Conservation (phyloP, 768 basidiomycete species). For the Mycena sanguinolenta region DNA sequence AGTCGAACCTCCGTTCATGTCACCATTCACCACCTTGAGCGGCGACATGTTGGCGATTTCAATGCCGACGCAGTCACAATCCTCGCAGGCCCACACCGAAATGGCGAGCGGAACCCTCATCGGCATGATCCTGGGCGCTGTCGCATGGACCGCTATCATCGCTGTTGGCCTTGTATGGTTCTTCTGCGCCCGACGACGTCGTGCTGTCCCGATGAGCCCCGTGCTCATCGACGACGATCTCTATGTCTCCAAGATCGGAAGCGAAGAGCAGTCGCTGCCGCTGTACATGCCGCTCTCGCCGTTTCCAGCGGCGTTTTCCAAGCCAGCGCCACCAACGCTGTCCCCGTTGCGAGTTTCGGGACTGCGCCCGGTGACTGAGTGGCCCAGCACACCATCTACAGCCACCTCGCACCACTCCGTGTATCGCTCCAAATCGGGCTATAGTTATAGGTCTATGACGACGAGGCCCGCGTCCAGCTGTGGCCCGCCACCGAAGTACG, state of each 20-base stretch:
- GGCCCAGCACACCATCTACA: not conserved
- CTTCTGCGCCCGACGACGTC: not conserved
- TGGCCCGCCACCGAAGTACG: not conserved
- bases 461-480: not conserved
- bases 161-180: not conserved
- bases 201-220: not conserved
- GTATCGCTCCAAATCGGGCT: too few species aligned
- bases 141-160: not conserved
- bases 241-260: not conserved
- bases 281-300: constrained; percentile 3
- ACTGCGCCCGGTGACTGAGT: not conserved
- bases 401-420: too few species aligned
- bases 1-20: too few species aligned
- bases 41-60: too few species aligned
- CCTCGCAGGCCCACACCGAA: not conserved
- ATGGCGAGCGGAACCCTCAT: not conserved
- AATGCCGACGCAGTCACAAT: not conserved
- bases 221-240: constrained; percentile 25
- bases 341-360: not conserved
- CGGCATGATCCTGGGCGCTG: constrained; percentile 5
- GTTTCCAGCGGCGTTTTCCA: not conserved
- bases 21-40: too few species aligned
- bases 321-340: not conserved
- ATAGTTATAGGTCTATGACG: too few species aligned
- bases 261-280: not conserved